phyloP scores from a whole-genome alignment of 345 rosid genomes.

The Brassica juncea region DNA sequence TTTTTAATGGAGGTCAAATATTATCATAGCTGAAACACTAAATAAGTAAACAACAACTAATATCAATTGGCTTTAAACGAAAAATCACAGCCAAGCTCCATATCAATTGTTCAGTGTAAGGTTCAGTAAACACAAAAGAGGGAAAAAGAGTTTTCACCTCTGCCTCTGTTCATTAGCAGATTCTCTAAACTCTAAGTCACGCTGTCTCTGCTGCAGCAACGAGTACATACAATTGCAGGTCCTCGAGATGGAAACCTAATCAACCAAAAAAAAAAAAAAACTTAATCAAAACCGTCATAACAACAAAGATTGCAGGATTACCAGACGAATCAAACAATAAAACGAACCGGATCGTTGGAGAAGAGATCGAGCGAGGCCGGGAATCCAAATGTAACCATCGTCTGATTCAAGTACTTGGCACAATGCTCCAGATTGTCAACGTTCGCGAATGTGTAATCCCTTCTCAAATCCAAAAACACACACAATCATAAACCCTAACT shows the following conservation, averaged over 20 bases:
- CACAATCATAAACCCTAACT: not conserved
- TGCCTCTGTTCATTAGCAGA: constrained; percentile 94
- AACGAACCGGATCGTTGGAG: constrained; percentile 79
- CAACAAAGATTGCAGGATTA: not conserved
- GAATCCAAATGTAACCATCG: constrained; percentile 92
- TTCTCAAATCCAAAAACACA: constrained; percentile 24
- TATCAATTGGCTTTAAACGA: not conserved
- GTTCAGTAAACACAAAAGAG: not conserved
- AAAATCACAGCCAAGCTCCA: not conserved
- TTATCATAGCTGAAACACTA: constrained; percentile 16
- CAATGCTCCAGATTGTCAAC: constrained; percentile 85
- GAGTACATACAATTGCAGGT: constrained; percentile 90
- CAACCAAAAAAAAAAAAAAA: not conserved
- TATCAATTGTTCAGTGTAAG: not conserved
- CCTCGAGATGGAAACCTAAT: constrained; percentile 86
- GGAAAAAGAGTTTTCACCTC: constrained; percentile 45
- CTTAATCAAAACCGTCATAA: constrained; percentile 2
- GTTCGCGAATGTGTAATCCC: constrained; percentile 85
- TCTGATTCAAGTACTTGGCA: constrained; percentile 88
- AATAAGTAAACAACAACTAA: constrained; percentile 13
- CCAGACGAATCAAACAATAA: not conserved
- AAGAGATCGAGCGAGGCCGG: constrained; percentile 96
- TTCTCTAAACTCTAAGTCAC: constrained; percentile 87
- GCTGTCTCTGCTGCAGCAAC: constrained; percentile 89
- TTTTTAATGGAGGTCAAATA: not conserved